Base-by-base conservation (phyloP, 306 rosid species). In the Glycine latifolia region DNA sequence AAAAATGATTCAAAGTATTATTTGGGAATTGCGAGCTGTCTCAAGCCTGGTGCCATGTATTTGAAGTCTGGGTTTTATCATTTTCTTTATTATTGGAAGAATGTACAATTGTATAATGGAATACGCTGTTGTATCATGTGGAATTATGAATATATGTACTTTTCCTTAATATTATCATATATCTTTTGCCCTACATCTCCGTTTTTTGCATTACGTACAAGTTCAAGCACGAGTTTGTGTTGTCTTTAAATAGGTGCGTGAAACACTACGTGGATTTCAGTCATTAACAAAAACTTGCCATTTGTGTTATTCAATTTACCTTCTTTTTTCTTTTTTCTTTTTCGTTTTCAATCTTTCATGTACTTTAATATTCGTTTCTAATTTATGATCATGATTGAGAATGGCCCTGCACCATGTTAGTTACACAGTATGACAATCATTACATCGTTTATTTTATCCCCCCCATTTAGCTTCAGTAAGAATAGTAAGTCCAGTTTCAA, bases 351-450 rank as follows among this genome's bases (percentile, higher is more conserved):
- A 67, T 12, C 31, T 12, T 17, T 60, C 7, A 43, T 12, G 44
- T 48, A 50, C 60, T 53, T 71, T 16, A 70, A 62, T 55, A 26
- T 79, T 76, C 8, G 46, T 33, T 56, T 48, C 76, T 73, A 87
- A 77, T 62, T 26, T 53, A 43, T 31, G 63, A 87, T 81, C 82
- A 84, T 81, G 74, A 77, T 84, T 68, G 77, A 69, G 71, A 81
- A 56, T 81, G 79, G 63, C 73, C 79, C 79, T 72, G 80, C 77
- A 48, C 79, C 87, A 68, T 52, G 90, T 78, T 87, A 61, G 84
- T 81, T 87, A 62, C 81, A 62, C 81, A 81, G 78, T 13, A 61
- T 54, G 50, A 39, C 79, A 81, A 84, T 87, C 82, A 84, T 81
- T 63, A 50, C 87, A 75, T 74, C 17, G 52, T 77, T 73, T 77